Conservation (phyloP, 2,329 filamentous ascomycete genomes). For the Xylariales sp. region DNA sequence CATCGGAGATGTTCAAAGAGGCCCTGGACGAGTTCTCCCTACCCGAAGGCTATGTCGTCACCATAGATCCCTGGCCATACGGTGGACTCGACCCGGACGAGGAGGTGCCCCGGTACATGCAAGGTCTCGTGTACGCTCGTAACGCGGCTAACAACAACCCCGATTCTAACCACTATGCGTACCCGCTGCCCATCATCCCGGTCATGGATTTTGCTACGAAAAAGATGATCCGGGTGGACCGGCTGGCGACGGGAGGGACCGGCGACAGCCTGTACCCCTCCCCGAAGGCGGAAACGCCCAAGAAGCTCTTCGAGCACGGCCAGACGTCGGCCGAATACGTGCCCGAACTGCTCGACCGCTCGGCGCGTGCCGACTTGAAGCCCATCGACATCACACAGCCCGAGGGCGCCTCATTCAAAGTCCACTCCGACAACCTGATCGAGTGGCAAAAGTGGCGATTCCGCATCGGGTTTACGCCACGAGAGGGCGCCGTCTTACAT, state of each 20-base stretch:
- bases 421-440: slow-evolving; percentile 48
- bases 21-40: slow-evolving; percentile 60
- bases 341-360: slow-evolving; percentile 61
- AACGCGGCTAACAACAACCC: slow-evolving; percentile 56
- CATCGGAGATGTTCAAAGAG: slow-evolving; percentile 59
- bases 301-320: slow-evolving; percentile 58
- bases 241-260: slow-evolving; percentile 61
- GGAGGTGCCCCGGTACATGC: slow-evolving; percentile 58
- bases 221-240: slow-evolving; percentile 67
- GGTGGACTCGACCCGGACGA: slow-evolving; percentile 57
- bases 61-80: slow-evolving; percentile 76
- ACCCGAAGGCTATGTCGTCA: slow-evolving; percentile 57
- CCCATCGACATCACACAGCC: slow-evolving; percentile 78
- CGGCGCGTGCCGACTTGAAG: slow-evolving; percentile 67
- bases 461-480: slow-evolving; percentile 69
- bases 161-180: slow-evolving; percentile 72
- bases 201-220: slow-evolving; percentile 68
- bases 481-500: slow-evolving; percentile 72
- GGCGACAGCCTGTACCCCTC: slow-evolving; percentile 58
- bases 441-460: slow-evolving; percentile 65
- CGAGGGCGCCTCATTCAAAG: slow-evolving; percentile 50
- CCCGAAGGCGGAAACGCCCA: slow-evolving; percentile 49
- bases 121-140: slow-evolving; percentile 62
- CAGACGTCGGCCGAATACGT: slow-evolving; percentile 58
- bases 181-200: slow-evolving; percentile 69